Evolutionary conservation across 73 alveolate species (phyloP), one percentile per base, ranked within the genome.

Genomic region (Paramecium pentaurelia): DNA sequence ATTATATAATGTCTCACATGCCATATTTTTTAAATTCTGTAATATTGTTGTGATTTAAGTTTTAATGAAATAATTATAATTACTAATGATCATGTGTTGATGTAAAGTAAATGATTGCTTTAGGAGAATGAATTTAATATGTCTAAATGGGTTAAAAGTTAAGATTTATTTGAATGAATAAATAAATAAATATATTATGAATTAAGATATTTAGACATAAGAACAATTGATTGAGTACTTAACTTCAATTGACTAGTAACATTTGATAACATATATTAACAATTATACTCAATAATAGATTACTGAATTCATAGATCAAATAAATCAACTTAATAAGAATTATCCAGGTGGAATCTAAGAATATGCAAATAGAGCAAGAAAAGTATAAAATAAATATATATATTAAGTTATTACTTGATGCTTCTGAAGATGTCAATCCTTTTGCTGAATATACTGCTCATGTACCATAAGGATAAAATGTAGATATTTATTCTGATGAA

Each of bases 261-360:
- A 80, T 80, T 80, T 80, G 25, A 36, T 80, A 7, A 18, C 47
- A 0, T 34, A 80, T 20, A 18, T 80, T 44, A 37, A 80, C 38
- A 18, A 86, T 12, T 86, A 28, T 18, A 49, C 70, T 37, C 34
- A 86, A 60, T 16, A 40, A 22, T 10, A 86, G 34, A 51, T 60
- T 22, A 60, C 64, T 9, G 85, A 34, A 60, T 86, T 60, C 40
- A 86, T 58, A 8, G 44, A 60, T 1, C 54, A 89, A 83, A 83
- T 89, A 36, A 71, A 89, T 20, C 34, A 40, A 30, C 58, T 89
- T 9, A 89, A 89, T 28, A 89, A 58, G 58, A 96, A 93, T 45
- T 86, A 94, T 60, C 97, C 99, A 75, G 99, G 99, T 14, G 99
- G 99, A 8, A 87, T 98, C 38, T 86, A 84, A 45, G 98, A 94